Conservation (phyloP, 306 rosid genomes). For the barrel medic (Medicago truncatula) region MtrunA17r5.0-ANR NC_053047.1:14002501-14003000, state of each 20-base stretch:
- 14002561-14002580: conserved; percentile 9
- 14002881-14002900: too few relatives aligned
- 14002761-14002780: background rate
- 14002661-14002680: background rate
- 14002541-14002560: conserved; percentile 13
- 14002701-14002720: background rate
- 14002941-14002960: too few relatives aligned
- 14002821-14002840: too few relatives aligned
- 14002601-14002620: background rate
- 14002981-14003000: too few relatives aligned
- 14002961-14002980: too few relatives aligned
- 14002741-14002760: background rate
- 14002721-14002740: too few relatives aligned
- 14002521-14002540: conserved; percentile 11
- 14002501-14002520: background rate
- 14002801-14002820: too few relatives aligned
- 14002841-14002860: too few relatives aligned
- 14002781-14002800: background rate
- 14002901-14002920: too few relatives aligned
- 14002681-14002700: conserved; percentile 2
- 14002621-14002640: background rate
- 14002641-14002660: background rate
- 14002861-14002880: too few relatives aligned
- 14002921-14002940: too few relatives aligned
- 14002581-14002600: background rate